Evolutionary conservation across 2,329 filamentous ascomycete genomes (phyloP).

Genomic region (Huntiella moniliformis): DNA sequence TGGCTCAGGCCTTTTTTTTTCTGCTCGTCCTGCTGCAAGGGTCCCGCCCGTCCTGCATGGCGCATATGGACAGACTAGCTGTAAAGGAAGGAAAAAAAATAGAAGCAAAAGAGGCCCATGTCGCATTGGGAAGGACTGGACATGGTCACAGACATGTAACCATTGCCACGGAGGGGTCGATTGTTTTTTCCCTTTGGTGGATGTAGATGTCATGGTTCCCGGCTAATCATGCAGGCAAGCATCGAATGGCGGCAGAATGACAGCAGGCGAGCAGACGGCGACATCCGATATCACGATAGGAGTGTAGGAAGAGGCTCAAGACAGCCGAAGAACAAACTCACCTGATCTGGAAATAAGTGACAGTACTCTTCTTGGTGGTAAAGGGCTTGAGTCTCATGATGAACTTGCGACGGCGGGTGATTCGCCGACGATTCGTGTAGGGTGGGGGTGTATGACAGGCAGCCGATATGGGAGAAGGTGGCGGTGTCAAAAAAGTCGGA

Average conservation of each 20-base stretch:
- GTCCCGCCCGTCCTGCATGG: too few species aligned
- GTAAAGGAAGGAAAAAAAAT: too few species aligned
- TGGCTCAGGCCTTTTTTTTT: too few species aligned
- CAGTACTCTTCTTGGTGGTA: conserved; percentile 10
- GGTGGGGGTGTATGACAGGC: neutral
- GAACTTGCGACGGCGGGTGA: neutral
- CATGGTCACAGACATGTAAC: too few species aligned
- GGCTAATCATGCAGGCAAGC: neutral
- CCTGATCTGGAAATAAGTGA: conserved; percentile 11
- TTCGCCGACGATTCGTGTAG: neutral
- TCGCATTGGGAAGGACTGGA: too few species aligned
- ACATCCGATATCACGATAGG: conserved; percentile 1
- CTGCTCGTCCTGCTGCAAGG: too few species aligned
- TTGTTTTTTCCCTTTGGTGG: too few species aligned
- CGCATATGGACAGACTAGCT: too few species aligned
- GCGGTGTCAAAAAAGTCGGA: neutral
- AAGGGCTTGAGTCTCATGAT: conserved; percentile 12
- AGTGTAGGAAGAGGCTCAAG: neutral
- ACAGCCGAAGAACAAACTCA: neutral
- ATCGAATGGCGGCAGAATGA: neutral
- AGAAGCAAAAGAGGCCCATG: too few species aligned
- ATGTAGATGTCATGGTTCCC: too few species aligned
- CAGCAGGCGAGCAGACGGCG: neutral
- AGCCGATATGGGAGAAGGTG: neutral
- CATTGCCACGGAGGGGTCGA: too few species aligned